Conservation (phyloP, 306 rosid genomes). For the Malus sylvestris region DNA sequence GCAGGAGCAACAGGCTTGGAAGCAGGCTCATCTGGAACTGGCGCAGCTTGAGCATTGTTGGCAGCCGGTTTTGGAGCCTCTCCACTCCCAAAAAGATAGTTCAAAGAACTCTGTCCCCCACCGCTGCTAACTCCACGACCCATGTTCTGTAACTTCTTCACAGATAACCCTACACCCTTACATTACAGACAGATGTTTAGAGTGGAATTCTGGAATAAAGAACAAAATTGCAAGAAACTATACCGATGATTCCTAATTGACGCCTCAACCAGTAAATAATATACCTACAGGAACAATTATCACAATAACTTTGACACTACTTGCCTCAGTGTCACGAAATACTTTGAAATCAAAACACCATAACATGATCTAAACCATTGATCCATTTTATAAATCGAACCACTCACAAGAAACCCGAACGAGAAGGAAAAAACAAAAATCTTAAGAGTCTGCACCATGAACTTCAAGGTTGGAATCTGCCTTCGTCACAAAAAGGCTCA, state of each 20-base stretch:
- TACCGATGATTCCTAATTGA: not conserved
- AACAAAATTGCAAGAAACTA: not conserved
- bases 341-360: not conserved
- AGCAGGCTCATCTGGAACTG: slow-evolving; percentile 33
- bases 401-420: slow-evolving; percentile 4
- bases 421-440: not conserved
- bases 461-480: not conserved
- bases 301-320: not conserved
- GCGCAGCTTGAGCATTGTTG: slow-evolving; percentile 12
- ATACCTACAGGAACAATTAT: not conserved
- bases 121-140: slow-evolving; percentile 99
- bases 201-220: not conserved
- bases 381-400: not conserved
- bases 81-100: slow-evolving; percentile 93
- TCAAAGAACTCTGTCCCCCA: slow-evolving; percentile 97
- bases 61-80: slow-evolving; percentile 71
- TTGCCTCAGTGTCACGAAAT: not conserved
- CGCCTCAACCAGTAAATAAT: not conserved
- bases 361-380: not conserved
- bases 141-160: slow-evolving; percentile 46
- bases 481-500: not conserved
- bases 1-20: slow-evolving; percentile 45
- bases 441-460: slow-evolving; percentile 6
- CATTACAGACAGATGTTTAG: slow-evolving; percentile 19
- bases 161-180: slow-evolving; percentile 8